Percentiles rank a stretch among this genome's conserved stretches.
Conservation (phyloP, 495 filamentous ascomycete genomes). For the Hypoxylon cercidicola region DNA sequence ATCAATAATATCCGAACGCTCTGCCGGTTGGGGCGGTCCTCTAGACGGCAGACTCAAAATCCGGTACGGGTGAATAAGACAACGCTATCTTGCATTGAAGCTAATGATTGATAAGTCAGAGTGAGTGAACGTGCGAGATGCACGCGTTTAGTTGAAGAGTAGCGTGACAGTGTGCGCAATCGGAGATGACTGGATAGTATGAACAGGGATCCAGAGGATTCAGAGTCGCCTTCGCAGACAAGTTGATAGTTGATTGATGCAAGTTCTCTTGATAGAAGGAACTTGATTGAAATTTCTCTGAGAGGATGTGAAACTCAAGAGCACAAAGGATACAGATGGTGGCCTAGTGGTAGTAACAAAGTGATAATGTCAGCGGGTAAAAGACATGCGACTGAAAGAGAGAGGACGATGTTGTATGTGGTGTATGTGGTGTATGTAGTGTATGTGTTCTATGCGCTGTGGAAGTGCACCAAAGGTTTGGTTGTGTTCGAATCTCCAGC, state of each 20-base stretch:
- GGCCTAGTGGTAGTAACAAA: not conserved
- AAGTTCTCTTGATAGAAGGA: conserved; percentile 6
- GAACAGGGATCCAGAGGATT: conserved; percentile 11
- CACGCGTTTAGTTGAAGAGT: conserved; percentile 29
- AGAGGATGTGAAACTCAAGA: not conserved
- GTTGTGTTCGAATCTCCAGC: too few relatives aligned
- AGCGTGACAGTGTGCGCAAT: conserved; percentile 37
- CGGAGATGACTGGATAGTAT: conserved; percentile 43
- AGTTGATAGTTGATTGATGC: conserved; percentile 23
- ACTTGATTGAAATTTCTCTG: conserved; percentile 2
- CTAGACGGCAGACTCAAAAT: not conserved
- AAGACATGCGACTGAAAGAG: conserved; percentile 10
- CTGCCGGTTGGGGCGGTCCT: conserved; percentile 5
- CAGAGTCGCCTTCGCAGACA: conserved; percentile 30
- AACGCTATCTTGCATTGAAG: conserved; percentile 11
- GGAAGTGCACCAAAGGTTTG: not conserved
- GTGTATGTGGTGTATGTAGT: not conserved
- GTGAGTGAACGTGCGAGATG: conserved; percentile 7
- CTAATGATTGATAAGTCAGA: conserved; percentile 1
- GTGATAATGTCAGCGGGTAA: conserved; percentile 3
- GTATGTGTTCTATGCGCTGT: conserved; percentile 2
- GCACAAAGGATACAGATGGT: not conserved
- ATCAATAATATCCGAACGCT: not conserved
- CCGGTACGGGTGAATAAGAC: conserved; percentile 4
- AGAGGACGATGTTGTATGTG: conserved; percentile 17